These are phyloP conservation scores for Silene coronaria DNA, from an alignment of 179 eudicot genomes.

Conservation along the genomic window DNA sequence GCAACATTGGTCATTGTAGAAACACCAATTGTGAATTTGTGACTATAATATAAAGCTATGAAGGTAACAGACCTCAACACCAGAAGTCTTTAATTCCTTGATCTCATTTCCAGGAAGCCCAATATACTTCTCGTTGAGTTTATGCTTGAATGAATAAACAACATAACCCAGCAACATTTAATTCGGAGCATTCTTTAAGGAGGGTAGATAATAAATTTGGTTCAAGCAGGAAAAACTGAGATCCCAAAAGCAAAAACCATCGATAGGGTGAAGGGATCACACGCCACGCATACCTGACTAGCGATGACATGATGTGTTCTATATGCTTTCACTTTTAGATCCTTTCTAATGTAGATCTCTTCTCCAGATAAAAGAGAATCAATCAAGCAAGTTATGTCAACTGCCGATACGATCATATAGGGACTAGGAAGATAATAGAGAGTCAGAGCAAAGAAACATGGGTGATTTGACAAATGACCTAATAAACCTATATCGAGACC, in stretches of 20 bases:
- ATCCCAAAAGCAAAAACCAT: not conserved
- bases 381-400: slow-evolving; percentile 7
- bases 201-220: not conserved
- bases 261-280: not conserved
- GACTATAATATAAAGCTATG: slow-evolving; percentile 4
- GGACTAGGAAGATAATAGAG: not conserved
- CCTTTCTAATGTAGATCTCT: slow-evolving; percentile 59
- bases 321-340: slow-evolving; percentile 81
- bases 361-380: slow-evolving; percentile 50
- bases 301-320: slow-evolving; percentile 76
- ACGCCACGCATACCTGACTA: slow-evolving; percentile 53
- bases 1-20: slow-evolving; percentile 27
- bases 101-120: slow-evolving; percentile 73
- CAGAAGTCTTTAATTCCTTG: slow-evolving; percentile 64
- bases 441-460: not conserved
- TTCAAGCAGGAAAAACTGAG: slow-evolving; percentile 1
- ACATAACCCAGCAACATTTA: slow-evolving; percentile 63
- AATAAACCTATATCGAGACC: slow-evolving; percentile 52
- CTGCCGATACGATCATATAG: not conserved
- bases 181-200: slow-evolving; percentile 1
- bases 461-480: not conserved
- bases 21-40: slow-evolving; percentile 2
- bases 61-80: slow-evolving; percentile 65
- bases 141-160: slow-evolving; percentile 62
- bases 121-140: slow-evolving; percentile 70